Evolutionary conservation across 2,329 filamentous ascomycete species (phyloP), one percentile per base, ranked within the genome.

Genomic region (Talaromyces albobiverticillius): DNA sequence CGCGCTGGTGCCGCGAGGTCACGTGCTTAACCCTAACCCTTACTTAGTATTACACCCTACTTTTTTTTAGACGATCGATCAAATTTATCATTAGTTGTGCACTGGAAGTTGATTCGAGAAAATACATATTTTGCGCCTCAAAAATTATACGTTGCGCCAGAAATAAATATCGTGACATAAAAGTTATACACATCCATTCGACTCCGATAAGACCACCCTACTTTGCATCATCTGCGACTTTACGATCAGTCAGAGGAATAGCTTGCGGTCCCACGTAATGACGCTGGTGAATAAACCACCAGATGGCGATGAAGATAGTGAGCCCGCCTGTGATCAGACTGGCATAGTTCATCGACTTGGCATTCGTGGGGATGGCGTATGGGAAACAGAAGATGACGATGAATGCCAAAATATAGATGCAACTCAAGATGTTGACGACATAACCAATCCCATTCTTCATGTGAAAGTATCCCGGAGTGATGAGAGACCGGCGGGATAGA

Each of bases 331-430:
- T 78, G 59, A 82, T 77, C 42, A 82, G 61, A 59, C 71, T 77
- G 11, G 75, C 72, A 61, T 82, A 82, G 60, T 82, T 83, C 80
- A 83, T 82, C 3, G 67, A 72, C 29, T 66, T 63, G 2, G 75
- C 74, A 54, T 72, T 64, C 5, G 76, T 73, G 10, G 78, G 75
- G 47, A 80, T 59, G 1, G 69, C 64, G 56, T 74, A 80, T 0
- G 80, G 82, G 70, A 85, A 84, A 62, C 80, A 83, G 67, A 81
- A 85, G 55, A 85, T 78, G n/a, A 82, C 70, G 51, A 81, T 73
- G 59, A 84, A 84, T 18, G 82, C 68, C 1, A 76, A 62, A 52
- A 84, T 83, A 51, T 83, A 78, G 38, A 78, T 60, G 14, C 81
- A 78, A 6, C 80, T 72, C 4, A 78, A 58, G 10, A 67, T 53